phyloP scores from a whole-genome alignment of 345 rosid species.

The Eutrema heterophyllum region DNA sequence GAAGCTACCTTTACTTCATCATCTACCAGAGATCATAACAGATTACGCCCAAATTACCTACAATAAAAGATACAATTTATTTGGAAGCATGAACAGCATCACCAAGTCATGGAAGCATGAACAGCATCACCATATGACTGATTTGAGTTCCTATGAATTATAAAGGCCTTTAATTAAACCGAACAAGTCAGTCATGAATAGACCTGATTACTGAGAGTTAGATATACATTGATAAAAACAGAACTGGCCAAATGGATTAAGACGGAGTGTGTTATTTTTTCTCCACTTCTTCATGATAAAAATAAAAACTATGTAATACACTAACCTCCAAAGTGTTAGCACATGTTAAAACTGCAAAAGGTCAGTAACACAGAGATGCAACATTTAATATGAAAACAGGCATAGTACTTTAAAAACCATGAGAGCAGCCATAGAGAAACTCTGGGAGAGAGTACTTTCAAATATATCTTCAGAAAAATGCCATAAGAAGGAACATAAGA shows the following conservation, averaged over 20 bases:
- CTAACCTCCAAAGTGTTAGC: slow-evolving; percentile 12
- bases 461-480: not conserved
- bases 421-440: slow-evolving; percentile 1
- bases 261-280: not conserved
- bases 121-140: slow-evolving; percentile 54
- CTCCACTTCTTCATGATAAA: not conserved
- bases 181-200: not conserved
- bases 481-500: not conserved
- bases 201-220: not conserved
- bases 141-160: slow-evolving; percentile 37
- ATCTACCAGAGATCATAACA: slow-evolving; percentile 97
- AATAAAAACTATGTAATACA: not conserved
- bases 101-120: slow-evolving; percentile 44
- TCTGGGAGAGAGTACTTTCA: not conserved
- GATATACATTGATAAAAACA: not conserved
- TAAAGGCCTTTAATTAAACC: slow-evolving; percentile 4
- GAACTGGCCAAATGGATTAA: not conserved
- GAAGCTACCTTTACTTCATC: slow-evolving; percentile 99
- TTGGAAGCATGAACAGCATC: slow-evolving; percentile 52
- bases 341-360: slow-evolving; percentile 11
- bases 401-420: not conserved
- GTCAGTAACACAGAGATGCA: slow-evolving; percentile 3
- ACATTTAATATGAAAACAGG: not conserved
- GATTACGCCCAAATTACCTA: slow-evolving; percentile 99
- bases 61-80: slow-evolving; percentile 91